Conservation (phyloP, 306 rosid species). For the Rosa lucieae region DNA sequence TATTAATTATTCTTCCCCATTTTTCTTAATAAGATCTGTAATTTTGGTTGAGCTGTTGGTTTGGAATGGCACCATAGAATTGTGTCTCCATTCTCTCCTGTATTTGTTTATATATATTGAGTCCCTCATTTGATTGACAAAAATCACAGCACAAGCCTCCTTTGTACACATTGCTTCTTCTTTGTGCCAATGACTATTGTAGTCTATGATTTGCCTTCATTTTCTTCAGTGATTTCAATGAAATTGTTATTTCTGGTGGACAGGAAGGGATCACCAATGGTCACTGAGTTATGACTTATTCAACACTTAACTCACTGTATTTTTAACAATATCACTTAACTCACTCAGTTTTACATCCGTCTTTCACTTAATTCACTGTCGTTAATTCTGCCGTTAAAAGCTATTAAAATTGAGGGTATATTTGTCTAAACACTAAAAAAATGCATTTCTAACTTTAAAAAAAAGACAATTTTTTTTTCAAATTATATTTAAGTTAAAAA, state of each 20-base stretch:
- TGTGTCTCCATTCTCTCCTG: constrained; percentile 20
- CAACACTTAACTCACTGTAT: no score
- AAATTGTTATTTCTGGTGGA: neutral
- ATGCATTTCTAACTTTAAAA: no score
- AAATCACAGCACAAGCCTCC: neutral
- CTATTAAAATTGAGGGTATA: no score
- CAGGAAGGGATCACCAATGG: no score
- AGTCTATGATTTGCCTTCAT: neutral
- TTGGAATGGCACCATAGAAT: constrained; percentile 25
- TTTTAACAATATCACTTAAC: no score
- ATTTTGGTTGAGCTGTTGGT: constrained; percentile 7
- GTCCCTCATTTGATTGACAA: constrained; percentile 2
- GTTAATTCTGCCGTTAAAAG: no score
- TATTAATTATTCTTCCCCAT: constrained; percentile 5
- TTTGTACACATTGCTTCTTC: neutral
- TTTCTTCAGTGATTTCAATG: neutral
- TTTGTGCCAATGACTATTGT: neutral
- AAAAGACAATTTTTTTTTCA: no score
- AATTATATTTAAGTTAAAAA: no score
- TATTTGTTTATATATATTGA: constrained; percentile 17
- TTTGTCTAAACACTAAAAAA: no score
- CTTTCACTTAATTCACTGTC: no score
- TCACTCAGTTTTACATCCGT: no score
- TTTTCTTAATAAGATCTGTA: constrained; percentile 32
- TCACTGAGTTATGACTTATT: no score